Evolutionary conservation across 208 protist species (phyloP), one percentile per base, ranked within the genome.

Genomic region (Acanthamoeba divionensis): DNA sequence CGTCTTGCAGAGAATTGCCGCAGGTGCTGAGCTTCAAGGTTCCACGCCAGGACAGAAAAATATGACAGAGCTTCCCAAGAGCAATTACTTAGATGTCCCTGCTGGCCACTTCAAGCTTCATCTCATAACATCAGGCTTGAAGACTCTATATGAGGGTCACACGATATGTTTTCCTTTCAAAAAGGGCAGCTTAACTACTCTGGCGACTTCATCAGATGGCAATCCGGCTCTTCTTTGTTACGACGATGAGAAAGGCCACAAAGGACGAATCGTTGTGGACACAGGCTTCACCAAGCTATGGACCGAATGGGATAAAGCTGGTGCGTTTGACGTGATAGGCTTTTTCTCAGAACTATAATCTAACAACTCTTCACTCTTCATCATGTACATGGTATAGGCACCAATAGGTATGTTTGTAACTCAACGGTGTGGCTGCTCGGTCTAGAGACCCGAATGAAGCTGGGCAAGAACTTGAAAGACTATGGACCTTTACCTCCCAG

Each of bases 391-490:
- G 18, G 18, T 60, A 24, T 60, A 60, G 80, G 80, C 8, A 89
- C 80, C 7, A 44, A 69, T 26, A 52, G 80, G 57, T 89, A 89
- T 31, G 57, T 89, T 21, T 24, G 15, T 18, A 89, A 89, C 57
- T 10, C 55, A 45, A 73, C 80, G 38, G 57, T 10, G 47, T 89
- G 80, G 80, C 57, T 89, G 10, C 10, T 45, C 10, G 75, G 48
- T 52, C 18, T 73, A 15, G 75, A 85, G 26, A 10, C 31, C 41
- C 24, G 36, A 48, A 18, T 80, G 13, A 62, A 12, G 29, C 12
- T 18, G 10, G 13, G 15, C 29, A 69, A 69, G n/a, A n/a, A n/a
- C n/a, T n/a, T n/a, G n/a, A n/a, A n/a, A 33, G 24, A 21, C 12
- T 18, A 57, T 15, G 69, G 12, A 12, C 10, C 69, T 38, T 18